A percentile compares a stretch with the other conserved stretches of the same genome.
Evolutionary conservation across 305 asterid genomes (phyloP).

Genomic region (Solanum chacoense): DNA sequence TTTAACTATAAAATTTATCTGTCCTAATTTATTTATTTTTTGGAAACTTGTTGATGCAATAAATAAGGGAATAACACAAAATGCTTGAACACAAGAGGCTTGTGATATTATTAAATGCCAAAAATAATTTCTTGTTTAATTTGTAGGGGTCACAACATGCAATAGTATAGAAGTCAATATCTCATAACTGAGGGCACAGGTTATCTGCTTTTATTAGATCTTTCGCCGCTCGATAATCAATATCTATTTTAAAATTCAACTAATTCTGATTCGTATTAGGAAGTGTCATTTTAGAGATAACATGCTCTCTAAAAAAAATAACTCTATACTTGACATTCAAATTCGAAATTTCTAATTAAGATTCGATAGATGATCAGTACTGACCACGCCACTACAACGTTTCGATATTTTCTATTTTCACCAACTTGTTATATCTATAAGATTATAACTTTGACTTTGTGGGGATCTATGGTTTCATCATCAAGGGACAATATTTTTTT

Average conservation of each 20-base stretch:
- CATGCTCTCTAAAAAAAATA: accelerated
- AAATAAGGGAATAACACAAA: not conserved
- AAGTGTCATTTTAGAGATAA: not conserved
- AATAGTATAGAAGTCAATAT: not conserved
- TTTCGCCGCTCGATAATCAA: not conserved
- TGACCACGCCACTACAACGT: no score
- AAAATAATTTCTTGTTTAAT: not conserved
- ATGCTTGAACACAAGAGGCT: not conserved
- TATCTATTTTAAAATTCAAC: not conserved
- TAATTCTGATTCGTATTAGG: not conserved
- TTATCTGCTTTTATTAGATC: not conserved
- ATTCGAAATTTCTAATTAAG: accelerated
- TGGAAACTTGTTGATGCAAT: not conserved
- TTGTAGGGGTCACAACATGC: slow-evolving; percentile 5
- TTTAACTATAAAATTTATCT: not conserved
- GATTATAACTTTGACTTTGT: not conserved
- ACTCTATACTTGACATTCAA: accelerated
- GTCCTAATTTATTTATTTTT: not conserved
- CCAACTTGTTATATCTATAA: not conserved
- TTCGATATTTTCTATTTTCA: not conserved
- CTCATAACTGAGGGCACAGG: slow-evolving; percentile 17
- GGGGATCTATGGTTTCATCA: not conserved
- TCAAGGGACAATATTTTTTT: not conserved
- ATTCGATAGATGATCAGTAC: no score
- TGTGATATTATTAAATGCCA: slow-evolving; percentile 7